phyloP scores from a whole-genome alignment of 148 eudicot genomes.

The Camellia sinensis region DNA sequence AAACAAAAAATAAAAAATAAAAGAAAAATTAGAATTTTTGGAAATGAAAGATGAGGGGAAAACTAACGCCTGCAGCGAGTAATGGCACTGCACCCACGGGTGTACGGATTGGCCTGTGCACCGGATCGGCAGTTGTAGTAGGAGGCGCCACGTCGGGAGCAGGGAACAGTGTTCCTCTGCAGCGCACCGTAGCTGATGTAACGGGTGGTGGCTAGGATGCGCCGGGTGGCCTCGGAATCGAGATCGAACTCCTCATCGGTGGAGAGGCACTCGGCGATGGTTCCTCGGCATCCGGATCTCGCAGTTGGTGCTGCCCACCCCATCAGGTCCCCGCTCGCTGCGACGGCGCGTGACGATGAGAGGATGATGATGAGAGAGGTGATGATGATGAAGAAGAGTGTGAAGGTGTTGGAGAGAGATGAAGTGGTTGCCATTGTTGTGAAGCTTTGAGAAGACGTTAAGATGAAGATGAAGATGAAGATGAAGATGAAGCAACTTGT shows the following conservation, averaged over 20 bases:
- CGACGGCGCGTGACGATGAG: background rate
- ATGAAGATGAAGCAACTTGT: background rate
- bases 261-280: constrained; percentile 36
- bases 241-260: constrained; percentile 43
- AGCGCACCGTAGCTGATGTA: constrained; percentile 55
- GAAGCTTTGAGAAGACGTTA: background rate
- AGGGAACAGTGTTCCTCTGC: constrained; percentile 36
- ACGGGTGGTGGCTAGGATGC: constrained; percentile 39
- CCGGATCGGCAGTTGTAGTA: constrained; percentile 47
- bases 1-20: background rate
- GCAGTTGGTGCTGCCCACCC: background rate
- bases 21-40: background rate
- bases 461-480: background rate
- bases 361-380: background rate
- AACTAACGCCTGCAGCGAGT: constrained; percentile 34
- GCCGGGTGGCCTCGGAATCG: constrained; percentile 51
- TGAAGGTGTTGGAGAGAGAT: background rate
- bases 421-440: background rate
- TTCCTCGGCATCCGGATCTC: constrained; percentile 43
- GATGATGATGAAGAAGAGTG: background rate
- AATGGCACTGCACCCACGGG: constrained; percentile 42
- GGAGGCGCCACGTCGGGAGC: constrained; percentile 45
- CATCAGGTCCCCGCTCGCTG: background rate
- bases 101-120: constrained; percentile 42
- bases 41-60: background rate